Conservation (phyloP, 148 eudicot species). For the Suaeda aralocaspica region DNA sequence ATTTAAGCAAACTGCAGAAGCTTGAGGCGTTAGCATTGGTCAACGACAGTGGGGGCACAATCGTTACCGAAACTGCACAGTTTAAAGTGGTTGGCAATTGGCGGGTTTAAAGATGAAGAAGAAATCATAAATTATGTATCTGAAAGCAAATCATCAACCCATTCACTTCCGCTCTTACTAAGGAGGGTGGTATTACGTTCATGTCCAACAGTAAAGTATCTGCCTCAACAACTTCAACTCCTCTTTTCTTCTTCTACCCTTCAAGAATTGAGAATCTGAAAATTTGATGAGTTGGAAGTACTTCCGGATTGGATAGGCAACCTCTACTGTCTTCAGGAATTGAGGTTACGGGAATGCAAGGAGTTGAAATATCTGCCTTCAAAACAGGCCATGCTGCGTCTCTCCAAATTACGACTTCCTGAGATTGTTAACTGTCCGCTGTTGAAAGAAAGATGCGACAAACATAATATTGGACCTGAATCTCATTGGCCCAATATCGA, state of each 20-base stretch:
- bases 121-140: too few relatives aligned
- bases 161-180: conserved; percentile 2
- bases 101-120: not conserved
- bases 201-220: not conserved
- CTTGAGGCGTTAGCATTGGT: not conserved
- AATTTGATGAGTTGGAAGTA: not conserved
- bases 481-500: conserved; percentile 5
- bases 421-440: not conserved
- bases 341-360: not conserved
- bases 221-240: not conserved
- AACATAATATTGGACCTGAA: not conserved
- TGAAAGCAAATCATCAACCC: too few relatives aligned
- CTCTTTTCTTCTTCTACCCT: not conserved
- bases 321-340: not conserved
- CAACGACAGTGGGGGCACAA: not conserved
- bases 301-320: conserved; percentile 18
- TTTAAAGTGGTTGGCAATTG: not conserved
- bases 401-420: not conserved
- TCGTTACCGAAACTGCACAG: too few relatives aligned
- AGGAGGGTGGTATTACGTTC: not conserved
- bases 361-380: conserved; percentile 8
- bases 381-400: not conserved
- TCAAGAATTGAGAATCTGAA: not conserved
- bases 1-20: conserved; percentile 7
- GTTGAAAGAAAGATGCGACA: not conserved